phyloP scores from a whole-genome alignment of 129 eudicot species.

The Tagetes patula region DNA sequence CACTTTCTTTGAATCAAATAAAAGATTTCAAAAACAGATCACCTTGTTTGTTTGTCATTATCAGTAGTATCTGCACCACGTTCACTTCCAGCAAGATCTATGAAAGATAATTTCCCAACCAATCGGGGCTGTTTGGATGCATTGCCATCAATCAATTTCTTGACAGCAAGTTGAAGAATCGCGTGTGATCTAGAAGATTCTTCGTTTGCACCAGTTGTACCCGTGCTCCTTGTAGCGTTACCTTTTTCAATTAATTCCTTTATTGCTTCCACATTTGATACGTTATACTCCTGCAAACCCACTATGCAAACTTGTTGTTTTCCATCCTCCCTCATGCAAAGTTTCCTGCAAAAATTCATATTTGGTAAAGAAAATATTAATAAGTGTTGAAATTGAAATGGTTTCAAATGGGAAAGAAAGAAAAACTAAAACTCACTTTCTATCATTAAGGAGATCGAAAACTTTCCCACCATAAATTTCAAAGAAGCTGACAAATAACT shows the following conservation, averaged over 20 bases:
- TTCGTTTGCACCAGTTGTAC: conserved; percentile 85
- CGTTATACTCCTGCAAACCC: conserved; percentile 66
- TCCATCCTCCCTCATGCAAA: conserved; percentile 86
- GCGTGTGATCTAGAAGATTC: conserved; percentile 87
- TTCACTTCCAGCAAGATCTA: conserved; percentile 88
- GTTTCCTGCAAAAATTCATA: conserved; percentile 41
- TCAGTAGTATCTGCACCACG: conserved; percentile 88
- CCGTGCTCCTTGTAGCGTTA: conserved; percentile 69
- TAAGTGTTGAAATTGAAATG: background rate
- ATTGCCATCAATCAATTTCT: conserved; percentile 50
- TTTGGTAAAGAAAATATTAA: background rate
- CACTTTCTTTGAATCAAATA: background rate
- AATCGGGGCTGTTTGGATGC: conserved; percentile 60
- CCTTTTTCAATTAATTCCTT: conserved; percentile 74
- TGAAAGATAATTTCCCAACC: conserved; percentile 70
- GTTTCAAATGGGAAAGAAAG: background rate
- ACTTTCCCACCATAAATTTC: conserved; percentile 85
- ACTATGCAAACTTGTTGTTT: conserved; percentile 80
- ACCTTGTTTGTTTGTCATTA: conserved; percentile 78
- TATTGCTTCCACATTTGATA: conserved; percentile 46
- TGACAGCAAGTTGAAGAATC: conserved; percentile 71
- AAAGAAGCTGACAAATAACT: conserved; percentile 66
- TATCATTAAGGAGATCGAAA: conserved; percentile 68
- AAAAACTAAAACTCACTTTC: conserved; percentile 44
- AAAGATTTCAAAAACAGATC: background rate